Evolutionary conservation across 2,329 filamentous ascomycete species (phyloP), one percentile per base, ranked within the genome.

Genomic region (Diplocarpon mali): DNA sequence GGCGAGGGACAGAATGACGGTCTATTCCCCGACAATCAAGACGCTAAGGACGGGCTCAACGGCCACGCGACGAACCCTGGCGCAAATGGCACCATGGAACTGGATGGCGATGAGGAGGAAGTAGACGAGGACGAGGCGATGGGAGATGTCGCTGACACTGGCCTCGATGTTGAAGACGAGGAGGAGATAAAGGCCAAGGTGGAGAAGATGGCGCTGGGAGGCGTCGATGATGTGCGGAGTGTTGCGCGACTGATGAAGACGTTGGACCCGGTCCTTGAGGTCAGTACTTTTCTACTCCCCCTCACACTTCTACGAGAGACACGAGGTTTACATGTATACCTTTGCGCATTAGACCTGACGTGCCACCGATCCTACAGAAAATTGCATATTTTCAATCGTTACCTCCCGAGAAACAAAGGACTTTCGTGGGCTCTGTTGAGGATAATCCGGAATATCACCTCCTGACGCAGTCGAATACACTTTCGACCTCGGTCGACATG

Each of bases 381-480:
- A 89, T 93, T 64, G 70, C 75, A 62, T 71, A 84, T 58, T 92
- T 80, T 66, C 79, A 85, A 66, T 76, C 75, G 35, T 72, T 85
- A 57, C 73, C 83, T 4, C 73, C 80, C 29, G 72, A 77, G 42
- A 72, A 79, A 46, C 76, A 73, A 53, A 76, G 74, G 27, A 76
- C 72, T 16, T 75, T 80, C 56, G 69, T 92, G 49, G 87, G 88
- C 56, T 89, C 85, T 44, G 80, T 94, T 57, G 88, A 95, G 65
- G 87, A 94, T 60, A 88, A 94, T 57, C 87, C 87, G 41, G 88
- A 94, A 63, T 95, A 94, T 65, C 80, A 86, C 63, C 77, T 95
- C 30, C 68, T 95, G 46, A 93, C 86, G 29, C 81, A 92, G 62
- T 88, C 88, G 13, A 95, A 95, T 62, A 84, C 82, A 17, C 73